These are phyloP conservation scores for Silene conica DNA, from an alignment of 148 eudicot genomes.

Conservation along the genomic window DNA sequence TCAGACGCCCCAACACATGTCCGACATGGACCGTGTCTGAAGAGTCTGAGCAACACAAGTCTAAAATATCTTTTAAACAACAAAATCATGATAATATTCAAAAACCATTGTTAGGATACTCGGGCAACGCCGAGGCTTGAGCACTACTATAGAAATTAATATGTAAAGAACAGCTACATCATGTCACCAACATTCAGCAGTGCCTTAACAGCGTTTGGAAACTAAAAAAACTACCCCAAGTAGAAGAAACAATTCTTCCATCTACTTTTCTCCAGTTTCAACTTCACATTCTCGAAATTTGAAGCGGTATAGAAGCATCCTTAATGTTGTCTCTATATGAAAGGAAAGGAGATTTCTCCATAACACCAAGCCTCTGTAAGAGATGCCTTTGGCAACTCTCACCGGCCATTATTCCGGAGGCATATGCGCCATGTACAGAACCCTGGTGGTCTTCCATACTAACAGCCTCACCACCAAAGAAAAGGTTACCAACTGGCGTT, in stretches of 20 bases:
- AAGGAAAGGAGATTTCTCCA: conserved; percentile 45
- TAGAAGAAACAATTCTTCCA: neutral
- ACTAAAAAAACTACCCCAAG: too few species aligned
- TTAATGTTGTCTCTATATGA: conserved; percentile 44
- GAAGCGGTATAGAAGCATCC: conserved; percentile 67
- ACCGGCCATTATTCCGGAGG: conserved; percentile 84
- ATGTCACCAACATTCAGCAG: neutral
- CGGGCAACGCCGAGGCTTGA: too few species aligned
- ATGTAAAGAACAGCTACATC: neutral
- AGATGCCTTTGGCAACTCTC: conserved; percentile 66
- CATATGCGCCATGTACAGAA: conserved; percentile 94
- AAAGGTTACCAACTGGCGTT: conserved; percentile 79
- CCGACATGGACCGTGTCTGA: too few species aligned
- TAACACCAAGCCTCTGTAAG: conserved; percentile 42
- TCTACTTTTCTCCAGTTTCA: neutral
- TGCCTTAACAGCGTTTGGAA: too few species aligned
- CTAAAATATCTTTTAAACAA: too few species aligned
- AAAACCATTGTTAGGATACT: too few species aligned
- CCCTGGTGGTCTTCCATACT: conserved; percentile 94
- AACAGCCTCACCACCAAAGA: conserved; percentile 95
- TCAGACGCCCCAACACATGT: too few species aligned
- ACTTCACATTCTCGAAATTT: conserved; percentile 72
- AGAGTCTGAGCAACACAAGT: too few species aligned
- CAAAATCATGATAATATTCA: too few species aligned
- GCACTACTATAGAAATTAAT: too few species aligned